These are phyloP conservation scores for Macrophomina phaseolina DNA, from an alignment of 2,329 filamentous ascomycete genomes.

Conservation along the genomic window DNA sequence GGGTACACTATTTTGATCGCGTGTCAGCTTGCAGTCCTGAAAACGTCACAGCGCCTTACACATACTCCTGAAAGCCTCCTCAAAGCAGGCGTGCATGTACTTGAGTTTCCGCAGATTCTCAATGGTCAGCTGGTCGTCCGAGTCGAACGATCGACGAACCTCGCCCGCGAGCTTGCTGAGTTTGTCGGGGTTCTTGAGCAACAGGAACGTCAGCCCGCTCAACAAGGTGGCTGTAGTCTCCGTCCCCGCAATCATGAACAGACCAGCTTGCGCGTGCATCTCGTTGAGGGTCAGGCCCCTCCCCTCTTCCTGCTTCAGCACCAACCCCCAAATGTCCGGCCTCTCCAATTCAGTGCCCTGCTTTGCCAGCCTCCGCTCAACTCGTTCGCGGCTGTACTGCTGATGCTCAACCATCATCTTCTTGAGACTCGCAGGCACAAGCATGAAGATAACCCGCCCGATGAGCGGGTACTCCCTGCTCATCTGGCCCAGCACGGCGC, in stretches of 20 bases:
- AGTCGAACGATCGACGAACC: constrained; percentile 1
- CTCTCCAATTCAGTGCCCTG: constrained; percentile 9
- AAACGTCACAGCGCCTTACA: neutral
- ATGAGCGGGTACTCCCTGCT: neutral
- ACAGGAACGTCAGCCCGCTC: constrained; percentile 43
- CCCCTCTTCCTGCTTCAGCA: constrained; percentile 36
- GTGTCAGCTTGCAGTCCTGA: neutral
- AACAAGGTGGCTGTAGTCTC: constrained; percentile 51
- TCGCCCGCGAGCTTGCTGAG: neutral
- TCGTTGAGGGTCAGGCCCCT: neutral
- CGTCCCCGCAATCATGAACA: constrained; percentile 42
- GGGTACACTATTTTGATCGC: constrained; percentile 42
- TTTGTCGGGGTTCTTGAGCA: constrained; percentile 34
- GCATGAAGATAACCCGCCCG: neutral
- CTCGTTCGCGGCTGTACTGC: neutral
- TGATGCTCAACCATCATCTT: neutral
- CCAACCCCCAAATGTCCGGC: constrained; percentile 15
- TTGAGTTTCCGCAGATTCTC: neutral
- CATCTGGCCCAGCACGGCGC: neutral
- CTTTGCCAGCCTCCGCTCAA: neutral
- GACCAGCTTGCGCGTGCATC: neutral
- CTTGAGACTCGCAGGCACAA: neutral
- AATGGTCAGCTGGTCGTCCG: neutral
- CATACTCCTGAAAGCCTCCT: constrained; percentile 45
- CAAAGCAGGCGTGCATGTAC: constrained; percentile 37